phyloP scores from a whole-genome alignment of 768 basidiomycete species.

The Boletus huronensis region DNA sequence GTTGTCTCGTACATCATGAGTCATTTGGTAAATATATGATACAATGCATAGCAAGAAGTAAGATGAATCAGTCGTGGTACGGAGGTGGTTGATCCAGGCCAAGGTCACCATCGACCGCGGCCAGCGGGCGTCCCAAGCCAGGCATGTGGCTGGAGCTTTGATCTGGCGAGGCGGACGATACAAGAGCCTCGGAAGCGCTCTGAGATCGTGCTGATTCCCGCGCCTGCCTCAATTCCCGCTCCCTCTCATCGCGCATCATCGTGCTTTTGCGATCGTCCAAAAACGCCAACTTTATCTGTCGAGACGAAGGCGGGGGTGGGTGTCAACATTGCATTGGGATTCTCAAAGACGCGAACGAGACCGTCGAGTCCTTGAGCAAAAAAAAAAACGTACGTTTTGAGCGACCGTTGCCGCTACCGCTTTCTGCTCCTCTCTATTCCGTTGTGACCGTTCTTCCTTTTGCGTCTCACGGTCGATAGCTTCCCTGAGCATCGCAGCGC shows the following conservation, averaged over 20 bases:
- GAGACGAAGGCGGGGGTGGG: not conserved
- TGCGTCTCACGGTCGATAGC: slow-evolving; percentile 48
- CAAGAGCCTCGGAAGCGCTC: not conserved
- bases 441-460: slow-evolving; percentile 47
- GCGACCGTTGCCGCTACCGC: slow-evolving; percentile 50
- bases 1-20: not conserved
- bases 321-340: not conserved
- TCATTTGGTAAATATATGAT: slow-evolving; percentile 6
- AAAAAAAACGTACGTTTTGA: slow-evolving; percentile 45
- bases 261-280: slow-evolving; percentile 73
- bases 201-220: slow-evolving; percentile 26
- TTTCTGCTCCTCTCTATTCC: slow-evolving; percentile 55
- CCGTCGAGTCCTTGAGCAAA: not conserved
- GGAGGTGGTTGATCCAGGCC: slow-evolving; percentile 21
- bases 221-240: slow-evolving; percentile 48
- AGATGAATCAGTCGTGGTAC: slow-evolving; percentile 12
- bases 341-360: not conserved
- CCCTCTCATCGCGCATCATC: slow-evolving; percentile 52
- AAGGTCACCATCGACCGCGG: slow-evolving; percentile 3
- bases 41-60: not conserved
- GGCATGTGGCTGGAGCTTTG: slow-evolving; percentile 18
- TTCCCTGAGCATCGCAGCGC: slow-evolving; percentile 64
- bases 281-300: slow-evolving; percentile 72
- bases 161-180: not conserved
- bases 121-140: slow-evolving; percentile 21